phyloP scores from a whole-genome alignment of 1,284 basidiomycete species.

The Sporisorium scitamineum region DNA sequence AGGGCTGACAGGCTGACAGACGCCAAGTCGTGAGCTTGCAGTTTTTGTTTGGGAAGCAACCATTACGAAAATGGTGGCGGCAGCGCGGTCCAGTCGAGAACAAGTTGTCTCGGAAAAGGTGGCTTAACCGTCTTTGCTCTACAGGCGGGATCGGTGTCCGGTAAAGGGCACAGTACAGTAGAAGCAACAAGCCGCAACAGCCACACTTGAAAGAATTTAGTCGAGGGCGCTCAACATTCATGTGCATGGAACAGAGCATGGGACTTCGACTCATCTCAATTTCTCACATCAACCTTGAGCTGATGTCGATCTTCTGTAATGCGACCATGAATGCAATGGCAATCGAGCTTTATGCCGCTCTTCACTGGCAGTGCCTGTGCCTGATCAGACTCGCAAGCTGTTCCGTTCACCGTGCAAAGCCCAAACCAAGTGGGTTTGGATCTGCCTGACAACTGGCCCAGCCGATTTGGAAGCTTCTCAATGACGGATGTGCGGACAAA shows the following conservation, averaged over 20 bases:
- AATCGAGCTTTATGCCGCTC: not conserved
- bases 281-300: too few relatives aligned
- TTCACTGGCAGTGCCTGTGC: not conserved
- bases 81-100: conserved; percentile 11
- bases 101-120: conserved; percentile 19
- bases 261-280: not conserved
- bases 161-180: not conserved
- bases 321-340: not conserved
- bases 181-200: not conserved
- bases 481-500: too few relatives aligned
- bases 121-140: conserved; percentile 1
- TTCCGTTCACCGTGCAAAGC: not conserved
- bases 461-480: too few relatives aligned
- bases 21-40: not conserved
- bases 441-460: too few relatives aligned
- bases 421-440: too few relatives aligned
- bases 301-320: not conserved
- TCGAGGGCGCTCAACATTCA: not conserved
- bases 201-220: not conserved
- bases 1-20: too few relatives aligned
- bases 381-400: not conserved
- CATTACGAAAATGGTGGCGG: conserved; percentile 21
- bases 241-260: not conserved
- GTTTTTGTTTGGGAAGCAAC: conserved; percentile 6
- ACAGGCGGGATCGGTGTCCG: not conserved